phyloP scores from a whole-genome alignment of 1,139 yeast species.

The Protomyces arabidopsidicola region DNA sequence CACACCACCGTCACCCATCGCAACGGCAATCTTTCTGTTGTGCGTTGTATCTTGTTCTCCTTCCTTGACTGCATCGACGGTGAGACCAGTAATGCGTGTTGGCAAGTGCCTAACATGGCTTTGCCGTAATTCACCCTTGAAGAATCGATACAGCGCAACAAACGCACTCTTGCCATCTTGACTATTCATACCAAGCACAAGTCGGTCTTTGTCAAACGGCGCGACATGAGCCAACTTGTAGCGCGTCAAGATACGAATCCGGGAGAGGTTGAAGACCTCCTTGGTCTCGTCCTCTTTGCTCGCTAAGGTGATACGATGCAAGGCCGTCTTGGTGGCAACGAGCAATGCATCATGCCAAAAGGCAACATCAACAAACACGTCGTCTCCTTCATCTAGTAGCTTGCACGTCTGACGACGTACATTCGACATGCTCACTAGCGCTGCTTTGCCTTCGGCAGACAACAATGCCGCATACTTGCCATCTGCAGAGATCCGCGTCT shows the following conservation, averaged over 20 bases:
- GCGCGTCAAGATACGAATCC: conserved; percentile 1
- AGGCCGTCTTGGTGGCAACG: neutral
- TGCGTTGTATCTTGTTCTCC: neutral
- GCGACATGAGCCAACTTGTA: neutral
- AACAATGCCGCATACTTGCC: conserved; percentile 19
- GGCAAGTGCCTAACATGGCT: conserved; percentile 3
- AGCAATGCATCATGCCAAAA: conserved; percentile 9
- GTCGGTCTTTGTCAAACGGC: neutral
- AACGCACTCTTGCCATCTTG: conserved; percentile 1
- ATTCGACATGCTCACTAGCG: conserved; percentile 5
- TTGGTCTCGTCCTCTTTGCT: neutral
- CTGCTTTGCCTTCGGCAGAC: conserved; percentile 15
- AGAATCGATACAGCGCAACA: conserved; percentile 8
- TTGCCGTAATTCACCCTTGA: conserved; percentile 14
- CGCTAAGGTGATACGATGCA: neutral
- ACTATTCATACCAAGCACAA: conserved; percentile 15
- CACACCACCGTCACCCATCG: conserved; percentile 7
- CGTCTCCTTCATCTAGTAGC: neutral
- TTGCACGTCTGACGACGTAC: neutral
- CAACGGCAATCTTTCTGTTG: neutral
- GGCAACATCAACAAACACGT: conserved; percentile 7
- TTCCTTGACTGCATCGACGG: neutral
- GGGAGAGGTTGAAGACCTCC: neutral
- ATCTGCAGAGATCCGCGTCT: conserved; percentile 12
- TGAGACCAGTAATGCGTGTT: conserved; percentile 1